phyloP scores from a whole-genome alignment of 805 yeast genomes.

The Ogataea paraovalis region DNA sequence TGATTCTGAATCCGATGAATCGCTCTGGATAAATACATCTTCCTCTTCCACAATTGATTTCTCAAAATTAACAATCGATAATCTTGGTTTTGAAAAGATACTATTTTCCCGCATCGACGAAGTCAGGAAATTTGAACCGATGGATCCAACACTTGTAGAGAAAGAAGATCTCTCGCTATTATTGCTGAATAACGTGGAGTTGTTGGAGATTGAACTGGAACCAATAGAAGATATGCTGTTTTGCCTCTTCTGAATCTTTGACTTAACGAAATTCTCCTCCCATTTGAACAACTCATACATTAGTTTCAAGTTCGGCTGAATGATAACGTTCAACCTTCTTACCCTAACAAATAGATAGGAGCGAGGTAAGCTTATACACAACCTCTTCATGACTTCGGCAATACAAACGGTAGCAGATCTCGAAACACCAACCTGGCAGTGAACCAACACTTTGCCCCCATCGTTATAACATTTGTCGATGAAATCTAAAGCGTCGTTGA shows the following conservation, averaged over 20 bases:
- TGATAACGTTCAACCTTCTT: slow-evolving; percentile 82
- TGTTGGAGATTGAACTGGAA: slow-evolving; percentile 5
- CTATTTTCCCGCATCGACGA: slow-evolving; percentile 15
- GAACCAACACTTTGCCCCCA: slow-evolving; percentile 63
- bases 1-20: slow-evolving; percentile 13
- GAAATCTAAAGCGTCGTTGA: slow-evolving; percentile 62
- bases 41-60: slow-evolving; percentile 18
- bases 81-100: slow-evolving; percentile 9
- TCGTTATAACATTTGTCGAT: slow-evolving; percentile 49
- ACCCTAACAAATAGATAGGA: slow-evolving; percentile 91
- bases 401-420: slow-evolving; percentile 94
- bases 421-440: slow-evolving; percentile 94
- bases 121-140: slow-evolving; percentile 12
- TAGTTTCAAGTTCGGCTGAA: slow-evolving; percentile 88
- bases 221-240: slow-evolving; percentile 16
- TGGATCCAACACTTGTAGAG: slow-evolving; percentile 24
- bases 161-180: slow-evolving; percentile 23
- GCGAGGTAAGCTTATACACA: slow-evolving; percentile 60
- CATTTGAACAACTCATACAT: slow-evolving; percentile 84
- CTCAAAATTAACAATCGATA: slow-evolving; percentile 12
- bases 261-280: slow-evolving; percentile 41
- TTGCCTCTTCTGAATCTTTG: slow-evolving; percentile 9
- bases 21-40: slow-evolving; percentile 16
- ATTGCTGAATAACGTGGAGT: slow-evolving; percentile 14
- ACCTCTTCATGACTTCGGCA: slow-evolving; percentile 86